A percentile compares a stretch with the other conserved stretches of the same genome.
phyloP scores from a whole-genome alignment of 306 rosid species.

The Sphenostylis stenocarpa region DNA sequence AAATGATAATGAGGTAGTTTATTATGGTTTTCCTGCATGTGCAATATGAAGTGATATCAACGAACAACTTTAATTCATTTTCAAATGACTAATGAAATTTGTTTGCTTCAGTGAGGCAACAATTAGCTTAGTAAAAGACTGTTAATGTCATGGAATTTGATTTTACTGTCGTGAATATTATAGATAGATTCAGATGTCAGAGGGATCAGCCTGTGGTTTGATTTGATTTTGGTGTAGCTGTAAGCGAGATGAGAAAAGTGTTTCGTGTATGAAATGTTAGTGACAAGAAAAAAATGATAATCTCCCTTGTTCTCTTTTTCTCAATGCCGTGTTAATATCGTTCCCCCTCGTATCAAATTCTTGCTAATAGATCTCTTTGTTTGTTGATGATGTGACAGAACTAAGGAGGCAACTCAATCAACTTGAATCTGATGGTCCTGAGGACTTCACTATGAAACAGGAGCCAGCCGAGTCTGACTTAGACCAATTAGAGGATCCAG shows the following conservation, averaged over 20 bases:
- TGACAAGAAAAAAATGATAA: not conserved
- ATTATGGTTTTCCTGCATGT: conserved; percentile 16
- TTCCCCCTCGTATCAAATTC: not conserved
- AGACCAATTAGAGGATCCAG: conserved; percentile 63
- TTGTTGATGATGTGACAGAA: conserved; percentile 53
- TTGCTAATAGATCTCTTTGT: conserved; percentile 25
- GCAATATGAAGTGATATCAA: conserved; percentile 5
- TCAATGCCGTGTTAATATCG: not conserved
- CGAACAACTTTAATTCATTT: not conserved
- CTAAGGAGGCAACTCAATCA: conserved; percentile 78
- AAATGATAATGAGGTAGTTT: conserved; percentile 8
- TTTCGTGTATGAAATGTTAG: not conserved
- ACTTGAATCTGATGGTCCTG: conserved; percentile 66
- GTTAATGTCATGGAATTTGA: not conserved
- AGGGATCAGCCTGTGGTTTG: conserved; percentile 11
- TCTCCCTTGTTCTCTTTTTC: not conserved
- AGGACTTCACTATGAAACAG: conserved; percentile 42
- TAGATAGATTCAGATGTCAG: not conserved
- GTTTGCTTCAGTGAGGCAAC: not conserved
- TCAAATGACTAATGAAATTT: conserved; percentile 1
- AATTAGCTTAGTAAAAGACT: not conserved
- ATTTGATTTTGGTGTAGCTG: conserved; percentile 8
- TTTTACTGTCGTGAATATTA: not conserved
- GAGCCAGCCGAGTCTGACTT: conserved; percentile 52
- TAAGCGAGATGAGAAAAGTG: conserved; percentile 7